Base-by-base conservation (phyloP, 768 basidiomycete species). In the Suillus clintonianus region DNA sequence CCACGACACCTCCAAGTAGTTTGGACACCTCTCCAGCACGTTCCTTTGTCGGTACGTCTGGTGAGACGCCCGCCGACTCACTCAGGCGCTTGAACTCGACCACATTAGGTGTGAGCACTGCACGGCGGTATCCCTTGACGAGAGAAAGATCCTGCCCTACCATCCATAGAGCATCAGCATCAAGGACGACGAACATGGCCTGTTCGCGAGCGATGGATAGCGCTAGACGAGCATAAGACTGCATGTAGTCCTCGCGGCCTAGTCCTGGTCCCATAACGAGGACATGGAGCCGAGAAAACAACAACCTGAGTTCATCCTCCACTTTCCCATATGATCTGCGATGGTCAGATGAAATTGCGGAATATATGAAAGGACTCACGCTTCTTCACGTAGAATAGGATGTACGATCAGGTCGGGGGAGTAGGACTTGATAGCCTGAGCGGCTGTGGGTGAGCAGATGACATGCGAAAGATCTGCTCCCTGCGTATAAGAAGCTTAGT, bases 331-430 rank as follows among this genome's bases (percentile, higher is more conserved):
- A 68, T 1, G 86, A 68, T 14, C 90, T 91, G 71, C 8, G 9
- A 59, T 39, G 19, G 47, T 60, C 42, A 11, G 17, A 41, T 34
- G 39, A 14, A 37, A 30, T 10, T 5, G 36, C 27, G 30, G 0
- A 4, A 6, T 37, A 61, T 14, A 42, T 15, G 3, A 34, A 42
- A 36, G 47, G 60, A 77, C 89, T 64, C 75, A 92, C 88, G 80
- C 77, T 57, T 88, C 84, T 73, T 90, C 84, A 34, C 83, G 79
- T 6, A 99, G 83, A 61, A 99, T 93, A 2, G 94, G 96, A 71
- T 99, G 97, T 0, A 99, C 97, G 71, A 99, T 99, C 50, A 99
- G 79, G 77, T 99, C 96, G 2, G 95, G 95, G 4, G 94, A 96
- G 75, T 98, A 99, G 0, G 92, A 90, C 79, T 99, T 99, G 82